Conservation (phyloP, 2,329 filamentous ascomycete species). For the Capronia americana region DNA sequence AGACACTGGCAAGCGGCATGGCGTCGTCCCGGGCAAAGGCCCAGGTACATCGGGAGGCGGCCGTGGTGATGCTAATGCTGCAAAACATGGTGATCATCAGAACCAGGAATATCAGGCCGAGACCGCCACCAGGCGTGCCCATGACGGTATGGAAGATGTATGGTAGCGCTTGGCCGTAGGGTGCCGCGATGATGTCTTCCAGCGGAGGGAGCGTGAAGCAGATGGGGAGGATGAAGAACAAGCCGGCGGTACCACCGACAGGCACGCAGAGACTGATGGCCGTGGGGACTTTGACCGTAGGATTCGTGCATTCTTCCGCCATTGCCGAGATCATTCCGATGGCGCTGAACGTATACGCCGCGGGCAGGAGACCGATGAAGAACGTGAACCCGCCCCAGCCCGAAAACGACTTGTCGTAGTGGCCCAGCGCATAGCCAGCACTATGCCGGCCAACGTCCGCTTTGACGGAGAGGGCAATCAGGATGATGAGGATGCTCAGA, state of each 20-base stretch:
- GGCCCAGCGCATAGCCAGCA: constrained; percentile 59
- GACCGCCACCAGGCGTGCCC: constrained; percentile 55
- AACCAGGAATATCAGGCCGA: constrained; percentile 58
- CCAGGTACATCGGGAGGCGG: constrained; percentile 62
- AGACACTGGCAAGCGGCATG: constrained; percentile 66
- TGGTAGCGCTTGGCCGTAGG: constrained; percentile 57
- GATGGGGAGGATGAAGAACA: constrained; percentile 63
- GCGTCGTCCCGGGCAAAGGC: constrained; percentile 77
- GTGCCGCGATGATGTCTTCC: constrained; percentile 53
- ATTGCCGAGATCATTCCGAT: constrained; percentile 69
- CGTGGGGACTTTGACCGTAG: constrained; percentile 59
- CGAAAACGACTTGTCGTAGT: constrained; percentile 62
- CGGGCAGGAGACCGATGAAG: constrained; percentile 67
- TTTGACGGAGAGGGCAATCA: constrained; percentile 62
- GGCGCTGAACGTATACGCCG: constrained; percentile 65
- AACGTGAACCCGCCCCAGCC: constrained; percentile 67
- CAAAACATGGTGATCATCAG: constrained; percentile 60
- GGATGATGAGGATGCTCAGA: constrained; percentile 62
- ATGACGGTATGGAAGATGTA: constrained; percentile 60
- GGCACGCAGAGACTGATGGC: constrained; percentile 61
- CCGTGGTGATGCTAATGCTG: constrained; percentile 60
- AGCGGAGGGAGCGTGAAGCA: constrained; percentile 59
- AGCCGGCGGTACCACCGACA: constrained; percentile 60
- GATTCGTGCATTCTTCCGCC: constrained; percentile 65
- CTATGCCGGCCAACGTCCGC: constrained; percentile 62